phyloP scores from a whole-genome alignment of 2,329 filamentous ascomycete genomes.

The Aspergillus ustus region DNA sequence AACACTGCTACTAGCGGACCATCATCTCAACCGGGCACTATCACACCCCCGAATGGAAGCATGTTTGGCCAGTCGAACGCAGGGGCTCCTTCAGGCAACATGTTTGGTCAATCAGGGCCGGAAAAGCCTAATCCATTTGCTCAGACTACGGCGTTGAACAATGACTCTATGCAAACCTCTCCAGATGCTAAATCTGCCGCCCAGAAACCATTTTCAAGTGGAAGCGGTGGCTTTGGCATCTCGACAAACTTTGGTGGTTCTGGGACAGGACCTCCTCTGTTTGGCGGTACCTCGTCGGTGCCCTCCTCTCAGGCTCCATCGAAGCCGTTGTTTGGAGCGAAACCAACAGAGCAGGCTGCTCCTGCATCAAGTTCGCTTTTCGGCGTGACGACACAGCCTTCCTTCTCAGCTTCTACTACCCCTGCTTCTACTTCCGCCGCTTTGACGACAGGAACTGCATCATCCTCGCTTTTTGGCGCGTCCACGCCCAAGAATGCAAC shows the following conservation, averaged over 20 bases:
- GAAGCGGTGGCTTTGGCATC: constrained; percentile 25
- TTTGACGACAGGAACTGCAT: constrained; percentile 15
- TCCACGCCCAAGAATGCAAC: constrained; percentile 23
- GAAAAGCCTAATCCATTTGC: constrained; percentile 32
- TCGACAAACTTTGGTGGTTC: constrained; percentile 22
- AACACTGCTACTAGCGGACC: constrained; percentile 19
- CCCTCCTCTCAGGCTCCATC: constrained; percentile 25
- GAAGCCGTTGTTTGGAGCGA: constrained; percentile 30
- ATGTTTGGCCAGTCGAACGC: constrained; percentile 29
- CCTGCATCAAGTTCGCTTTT: constrained; percentile 35
- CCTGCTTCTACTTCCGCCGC: constrained; percentile 23
- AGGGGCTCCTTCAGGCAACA: constrained; percentile 22
- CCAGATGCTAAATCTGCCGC: constrained; percentile 33
- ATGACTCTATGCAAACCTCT: constrained; percentile 41
- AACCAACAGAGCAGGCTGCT: constrained; percentile 24
- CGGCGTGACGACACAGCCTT: constrained; percentile 27
- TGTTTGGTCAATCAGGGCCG: constrained; percentile 30
- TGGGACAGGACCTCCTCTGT: constrained; percentile 24
- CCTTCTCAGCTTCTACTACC: constrained; percentile 18
- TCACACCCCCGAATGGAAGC: constrained; percentile 25
- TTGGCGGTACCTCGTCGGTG: constrained; percentile 25
- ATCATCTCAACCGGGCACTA: constrained; percentile 21
- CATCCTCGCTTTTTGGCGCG: constrained; percentile 27
- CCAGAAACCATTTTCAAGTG: constrained; percentile 26
- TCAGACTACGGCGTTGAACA: constrained; percentile 29